Base-by-base conservation (phyloP, 257 asterid species). In the Ocimum tenuiflorum region DNA sequence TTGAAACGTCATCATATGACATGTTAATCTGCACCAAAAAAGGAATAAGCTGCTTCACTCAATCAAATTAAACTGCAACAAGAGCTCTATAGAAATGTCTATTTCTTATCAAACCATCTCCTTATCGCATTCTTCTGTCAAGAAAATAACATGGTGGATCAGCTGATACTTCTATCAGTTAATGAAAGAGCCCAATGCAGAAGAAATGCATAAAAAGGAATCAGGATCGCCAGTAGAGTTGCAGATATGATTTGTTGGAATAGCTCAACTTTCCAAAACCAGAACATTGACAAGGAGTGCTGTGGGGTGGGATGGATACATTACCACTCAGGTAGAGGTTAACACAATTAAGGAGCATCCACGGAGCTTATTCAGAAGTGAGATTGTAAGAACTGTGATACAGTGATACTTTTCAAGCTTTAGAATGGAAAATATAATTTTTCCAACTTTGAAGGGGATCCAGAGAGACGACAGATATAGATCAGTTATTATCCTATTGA, bases 1-100 rank as follows among this genome's bases (percentile, higher is more conserved):
- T 83, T 15, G 89, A 89, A 72, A 89, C 88, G 61, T 89, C 95
- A 65, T 57, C 81, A 63, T 76, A 80, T 58, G 95, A 79, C 95
- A 92, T 81, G 78, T 68, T 80, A 76, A 92, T 85, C 99, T 89
- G 90, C 85, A 80, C 64, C 57, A 78, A 54, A 61, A 65, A 67
- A 39, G 65, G 61, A 72, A 36, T 41, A 46, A 29, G 39, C 45
- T 65, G 69, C 55, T 45, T 54, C 56, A 23, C 56, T 20, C 24
- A n/a, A 63, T 15, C 33, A 69, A 41, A 14, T 35, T 58, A 24
- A 35, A 24, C 48, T 35, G 47, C 13, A 11, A 18, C 23, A 6
- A 17, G 45, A 19, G 9, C 64, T 36, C 64, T 11, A 36, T 23
- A 17, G 17, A 57, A 18, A 53, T 41, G 29, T 12, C 9, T 13